phyloP scores from a whole-genome alignment of 805 yeast genomes.

The Priceomyces carsonii region DNA sequence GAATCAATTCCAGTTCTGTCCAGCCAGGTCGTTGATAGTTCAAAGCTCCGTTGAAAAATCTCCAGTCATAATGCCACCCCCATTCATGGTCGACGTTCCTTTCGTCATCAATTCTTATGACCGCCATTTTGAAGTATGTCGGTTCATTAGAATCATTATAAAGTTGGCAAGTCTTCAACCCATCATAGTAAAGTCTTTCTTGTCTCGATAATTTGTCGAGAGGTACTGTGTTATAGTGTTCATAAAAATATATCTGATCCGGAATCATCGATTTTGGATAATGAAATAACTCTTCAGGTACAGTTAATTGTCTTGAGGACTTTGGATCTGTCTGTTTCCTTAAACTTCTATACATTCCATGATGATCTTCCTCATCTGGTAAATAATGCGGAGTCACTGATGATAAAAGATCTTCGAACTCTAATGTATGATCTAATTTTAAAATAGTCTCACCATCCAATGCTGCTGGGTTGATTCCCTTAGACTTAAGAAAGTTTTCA shows the following conservation, averaged over 20 bases:
- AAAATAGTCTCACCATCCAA: conserved; percentile 12
- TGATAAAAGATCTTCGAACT: conserved; percentile 21
- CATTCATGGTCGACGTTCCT: conserved; percentile 35
- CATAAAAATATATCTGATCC: conserved; percentile 15
- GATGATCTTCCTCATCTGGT: conserved; percentile 16
- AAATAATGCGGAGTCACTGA: conserved; percentile 15
- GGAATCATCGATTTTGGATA: conserved; percentile 15
- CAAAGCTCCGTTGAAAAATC: conserved; percentile 59
- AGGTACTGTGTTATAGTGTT: conserved; percentile 15
- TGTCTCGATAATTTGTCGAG: conserved; percentile 13
- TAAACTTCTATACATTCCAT: conserved; percentile 17
- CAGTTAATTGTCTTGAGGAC: conserved; percentile 12
- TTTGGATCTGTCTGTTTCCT: conserved; percentile 13
- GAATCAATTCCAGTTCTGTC: conserved; percentile 23
- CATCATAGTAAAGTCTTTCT: conserved; percentile 22
- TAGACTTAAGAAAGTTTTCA: conserved; percentile 20
- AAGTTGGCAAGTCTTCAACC: conserved; percentile 17
- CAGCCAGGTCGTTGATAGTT: conserved; percentile 39
- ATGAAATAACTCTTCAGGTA: conserved; percentile 20
- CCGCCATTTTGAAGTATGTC: conserved; percentile 40
- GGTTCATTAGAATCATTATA: conserved; percentile 24
- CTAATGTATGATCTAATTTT: conserved; percentile 26
- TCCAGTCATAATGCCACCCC: conserved; percentile 61
- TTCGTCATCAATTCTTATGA: conserved; percentile 25
- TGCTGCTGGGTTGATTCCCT: conserved; percentile 10